Conservation (phyloP, 805 yeast species). For the Groenewaldozyma tartarivorans region DNA sequence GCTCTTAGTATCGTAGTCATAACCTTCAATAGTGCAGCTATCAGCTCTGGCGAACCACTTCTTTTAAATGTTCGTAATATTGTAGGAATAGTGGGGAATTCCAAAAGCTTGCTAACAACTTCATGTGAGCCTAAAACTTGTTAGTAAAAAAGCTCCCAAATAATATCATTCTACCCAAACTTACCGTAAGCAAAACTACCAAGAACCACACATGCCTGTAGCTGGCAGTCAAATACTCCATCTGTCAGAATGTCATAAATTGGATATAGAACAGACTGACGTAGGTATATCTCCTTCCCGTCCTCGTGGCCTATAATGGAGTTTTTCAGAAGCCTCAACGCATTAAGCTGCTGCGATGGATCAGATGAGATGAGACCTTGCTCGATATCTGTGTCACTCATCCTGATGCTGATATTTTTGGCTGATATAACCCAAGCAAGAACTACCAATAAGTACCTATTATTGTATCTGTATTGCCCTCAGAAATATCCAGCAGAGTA, state of each 20-base stretch:
- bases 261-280: slow-evolving; percentile 15
- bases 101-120: slow-evolving; percentile 9
- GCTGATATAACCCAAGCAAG: too few species aligned
- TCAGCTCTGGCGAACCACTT: slow-evolving; percentile 7
- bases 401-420: too few species aligned
- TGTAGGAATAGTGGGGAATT: slow-evolving; percentile 12
- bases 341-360: too few species aligned
- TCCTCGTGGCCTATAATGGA: slow-evolving; percentile 27
- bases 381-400: too few species aligned
- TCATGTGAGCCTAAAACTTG: slow-evolving; percentile 7
- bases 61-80: slow-evolving; percentile 6
- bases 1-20: slow-evolving; percentile 13
- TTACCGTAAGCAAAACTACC: slow-evolving; percentile 26
- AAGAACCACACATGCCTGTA: slow-evolving; percentile 21
- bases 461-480: too few species aligned
- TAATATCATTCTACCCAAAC: neutral
- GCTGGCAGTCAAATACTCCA: slow-evolving; percentile 11
- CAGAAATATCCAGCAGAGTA: too few species aligned
- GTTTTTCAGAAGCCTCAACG: slow-evolving; percentile 22
- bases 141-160: neutral
- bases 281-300: slow-evolving; percentile 19
- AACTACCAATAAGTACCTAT: too few species aligned
- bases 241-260: slow-evolving; percentile 18
- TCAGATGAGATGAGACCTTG: too few species aligned
- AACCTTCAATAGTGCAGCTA: slow-evolving; percentile 9